A percentile compares a stretch with the other conserved stretches of the same genome.
These are phyloP conservation scores for Mycena crocata DNA, from an alignment of 768 basidiomycete species.

Conservation along the genomic window DNA sequence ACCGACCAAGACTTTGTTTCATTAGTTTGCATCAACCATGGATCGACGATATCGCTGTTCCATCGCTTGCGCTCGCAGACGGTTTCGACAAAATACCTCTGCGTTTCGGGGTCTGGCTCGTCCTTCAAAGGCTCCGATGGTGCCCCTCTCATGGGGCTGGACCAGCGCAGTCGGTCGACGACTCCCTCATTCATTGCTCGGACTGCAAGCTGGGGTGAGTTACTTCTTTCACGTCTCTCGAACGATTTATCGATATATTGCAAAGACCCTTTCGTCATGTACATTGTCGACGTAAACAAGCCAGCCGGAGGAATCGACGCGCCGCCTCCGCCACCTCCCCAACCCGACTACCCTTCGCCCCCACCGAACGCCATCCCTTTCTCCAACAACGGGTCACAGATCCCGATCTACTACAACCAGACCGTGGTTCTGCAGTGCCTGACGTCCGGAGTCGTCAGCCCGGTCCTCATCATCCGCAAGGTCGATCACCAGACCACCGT, in stretches of 20 bases:
- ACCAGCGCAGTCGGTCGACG: constrained; percentile 74
- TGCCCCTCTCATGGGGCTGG: constrained; percentile 83
- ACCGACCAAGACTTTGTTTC: constrained; percentile 21
- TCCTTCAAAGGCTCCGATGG: constrained; percentile 96
- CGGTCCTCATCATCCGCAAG: constrained; percentile 93
- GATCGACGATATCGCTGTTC: constrained; percentile 94
- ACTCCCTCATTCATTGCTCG: constrained; percentile 91
- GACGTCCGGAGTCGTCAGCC: constrained; percentile 93
- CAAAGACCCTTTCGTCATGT: constrained; percentile 93
- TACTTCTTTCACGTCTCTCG: constrained; percentile 26
- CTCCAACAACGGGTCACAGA: constrained; percentile 84
- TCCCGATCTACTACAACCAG: constrained; percentile 96
- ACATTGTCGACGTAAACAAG: constrained; percentile 94
- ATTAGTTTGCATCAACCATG: constrained; percentile 94
- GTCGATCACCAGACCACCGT: constrained; percentile 92
- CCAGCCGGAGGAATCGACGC: constrained; percentile 82
- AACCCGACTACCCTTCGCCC: constrained; percentile 91
- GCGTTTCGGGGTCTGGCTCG: constrained; percentile 92
- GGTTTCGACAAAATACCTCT: constrained; percentile 95
- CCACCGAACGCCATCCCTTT: constrained; percentile 92
- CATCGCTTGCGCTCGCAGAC: constrained; percentile 96
- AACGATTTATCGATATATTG: constrained; percentile 24
- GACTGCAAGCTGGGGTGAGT: constrained; percentile 89
- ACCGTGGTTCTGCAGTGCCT: constrained; percentile 95
- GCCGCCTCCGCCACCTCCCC: constrained; percentile 83